phyloP scores from a whole-genome alignment of 75 land plant genomes.

The Ceratopteris richardii region DNA sequence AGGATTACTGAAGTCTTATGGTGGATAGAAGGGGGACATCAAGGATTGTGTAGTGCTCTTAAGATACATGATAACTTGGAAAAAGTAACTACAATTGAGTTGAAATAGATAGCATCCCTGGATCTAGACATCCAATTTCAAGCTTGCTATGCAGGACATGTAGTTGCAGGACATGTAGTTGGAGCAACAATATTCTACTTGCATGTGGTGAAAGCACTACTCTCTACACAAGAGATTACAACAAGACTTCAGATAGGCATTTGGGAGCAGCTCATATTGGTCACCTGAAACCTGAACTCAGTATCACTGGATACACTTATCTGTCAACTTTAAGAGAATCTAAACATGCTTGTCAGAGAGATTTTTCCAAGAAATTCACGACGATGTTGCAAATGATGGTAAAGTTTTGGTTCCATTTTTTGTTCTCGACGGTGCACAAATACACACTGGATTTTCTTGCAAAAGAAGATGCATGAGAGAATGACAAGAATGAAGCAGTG shows the following conservation, averaged over 20 bases:
- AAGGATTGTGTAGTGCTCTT: slow-evolving; percentile 63
- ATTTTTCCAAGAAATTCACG: slow-evolving; percentile 92
- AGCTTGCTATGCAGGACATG: slow-evolving; percentile 98
- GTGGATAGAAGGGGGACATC: slow-evolving; percentile 84
- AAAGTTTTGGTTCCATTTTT: slow-evolving; percentile 96
- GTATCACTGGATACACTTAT: slow-evolving; percentile 99
- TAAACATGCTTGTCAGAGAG: slow-evolving; percentile 85
- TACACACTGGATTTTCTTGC: slow-evolving; percentile 66
- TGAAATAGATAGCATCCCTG: slow-evolving; percentile 78
- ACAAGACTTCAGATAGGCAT: slow-evolving; percentile 99
- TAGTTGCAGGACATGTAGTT: too few relatives aligned
- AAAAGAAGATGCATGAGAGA: slow-evolving; percentile 58
- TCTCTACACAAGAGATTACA: slow-evolving; percentile 95
- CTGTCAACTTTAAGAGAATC: slow-evolving; percentile 92
- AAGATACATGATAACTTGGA: slow-evolving; percentile 81
- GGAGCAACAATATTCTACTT: slow-evolving; percentile 99
- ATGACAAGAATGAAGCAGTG: slow-evolving; percentile 32
- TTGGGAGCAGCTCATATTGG: slow-evolving; percentile 99
- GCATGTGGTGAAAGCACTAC: slow-evolving; percentile 66
- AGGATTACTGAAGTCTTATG: slow-evolving; percentile 90
- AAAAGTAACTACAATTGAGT: slow-evolving; percentile 83
- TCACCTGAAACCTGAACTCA: slow-evolving; percentile 74
- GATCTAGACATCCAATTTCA: slow-evolving; percentile 82
- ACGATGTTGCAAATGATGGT: slow-evolving; percentile 83
- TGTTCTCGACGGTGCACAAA: slow-evolving; percentile 97